A percentile compares a stretch with the other conserved stretches of the same genome.
phyloP scores from a whole-genome alignment of 805 yeast genomes.

The Candida sakaeoensis region DNA sequence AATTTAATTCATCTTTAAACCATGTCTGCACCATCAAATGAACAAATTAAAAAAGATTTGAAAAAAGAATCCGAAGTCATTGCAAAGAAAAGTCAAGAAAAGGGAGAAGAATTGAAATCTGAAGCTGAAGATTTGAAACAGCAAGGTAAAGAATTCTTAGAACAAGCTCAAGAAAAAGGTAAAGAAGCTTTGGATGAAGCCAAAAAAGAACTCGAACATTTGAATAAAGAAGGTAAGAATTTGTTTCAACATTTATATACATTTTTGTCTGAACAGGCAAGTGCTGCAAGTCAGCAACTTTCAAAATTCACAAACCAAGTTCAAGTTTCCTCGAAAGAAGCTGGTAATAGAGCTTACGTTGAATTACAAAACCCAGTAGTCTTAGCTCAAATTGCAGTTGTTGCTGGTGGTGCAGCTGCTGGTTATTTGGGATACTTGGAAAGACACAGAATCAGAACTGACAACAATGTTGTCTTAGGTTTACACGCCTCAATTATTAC shows the following conservation, averaged over 20 bases:
- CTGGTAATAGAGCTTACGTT: slow-evolving; percentile 16
- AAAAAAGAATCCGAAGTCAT: slow-evolving; percentile 17
- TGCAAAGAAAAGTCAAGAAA: slow-evolving; percentile 15
- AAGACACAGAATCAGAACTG: slow-evolving; percentile 44
- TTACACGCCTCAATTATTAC: slow-evolving; percentile 50
- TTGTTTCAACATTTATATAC: slow-evolving; percentile 19
- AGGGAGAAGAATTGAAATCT: slow-evolving; percentile 1
- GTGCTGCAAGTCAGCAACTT: slow-evolving; percentile 12
- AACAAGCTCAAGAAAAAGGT: slow-evolving; percentile 12
- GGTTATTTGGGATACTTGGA: slow-evolving; percentile 49
- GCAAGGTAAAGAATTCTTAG: slow-evolving; percentile 18
- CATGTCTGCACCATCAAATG: slow-evolving; percentile 7
- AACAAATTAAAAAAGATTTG: slow-evolving; percentile 12
- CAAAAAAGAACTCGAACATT: slow-evolving; percentile 13
- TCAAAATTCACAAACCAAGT: slow-evolving; percentile 8
- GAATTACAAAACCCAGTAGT: slow-evolving; percentile 66
- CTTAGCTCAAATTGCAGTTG: slow-evolving; percentile 47
- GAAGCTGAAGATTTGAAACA: slow-evolving; percentile 6
- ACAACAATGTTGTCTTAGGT: slow-evolving; percentile 44
- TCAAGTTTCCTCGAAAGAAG: slow-evolving; percentile 11
- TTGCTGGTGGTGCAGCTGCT: slow-evolving; percentile 45
- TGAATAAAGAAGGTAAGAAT: slow-evolving; percentile 21
- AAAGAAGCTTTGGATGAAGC: slow-evolving; percentile 4
- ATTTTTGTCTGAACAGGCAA: slow-evolving; percentile 12
- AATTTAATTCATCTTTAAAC: background rate